These are phyloP conservation scores for Amylocystis lapponica DNA, from an alignment of 768 basidiomycete genomes.

Conservation along the genomic window DNA sequence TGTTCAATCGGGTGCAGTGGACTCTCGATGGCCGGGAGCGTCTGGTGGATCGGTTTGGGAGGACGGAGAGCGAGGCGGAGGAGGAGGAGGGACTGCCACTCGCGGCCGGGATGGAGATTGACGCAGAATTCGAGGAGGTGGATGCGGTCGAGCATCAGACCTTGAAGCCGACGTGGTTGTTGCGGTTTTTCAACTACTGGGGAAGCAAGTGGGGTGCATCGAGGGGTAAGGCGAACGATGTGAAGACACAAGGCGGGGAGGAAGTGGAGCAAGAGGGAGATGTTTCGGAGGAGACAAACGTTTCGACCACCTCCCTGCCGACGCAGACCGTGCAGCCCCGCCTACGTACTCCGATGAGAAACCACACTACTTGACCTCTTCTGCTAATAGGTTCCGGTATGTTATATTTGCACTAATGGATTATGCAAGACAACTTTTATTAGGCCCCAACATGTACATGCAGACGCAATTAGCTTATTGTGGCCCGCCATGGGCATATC, in stretches of 20 bases:
- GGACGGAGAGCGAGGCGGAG: conserved; percentile 73
- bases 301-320: conserved; percentile 8
- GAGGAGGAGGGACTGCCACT: conserved; percentile 48
- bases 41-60: conserved; percentile 60
- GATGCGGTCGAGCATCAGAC: conserved; percentile 51
- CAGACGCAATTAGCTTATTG: not conserved
- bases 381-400: too few species aligned
- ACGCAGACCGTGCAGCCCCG: not conserved
- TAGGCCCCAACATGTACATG: not conserved
- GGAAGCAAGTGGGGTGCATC: conserved; percentile 49
- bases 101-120: conserved; percentile 14
- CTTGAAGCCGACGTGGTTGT: conserved; percentile 72
- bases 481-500: too few species aligned
- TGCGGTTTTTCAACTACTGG: conserved; percentile 76
- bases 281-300: not conserved
- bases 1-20: conserved; percentile 65
- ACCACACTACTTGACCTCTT: too few species aligned
- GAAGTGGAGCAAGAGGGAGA: conserved; percentile 2
- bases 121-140: conserved; percentile 37
- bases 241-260: not conserved
- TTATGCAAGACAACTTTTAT: conserved; percentile 13
- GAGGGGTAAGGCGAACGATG: conserved; percentile 8
- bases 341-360: not conserved
- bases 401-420: conserved; percentile 4
- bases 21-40: conserved; percentile 57